Evolutionary conservation across 1,284 basidiomycete species (phyloP).

Genomic region (Moesziomyces sp.): DNA sequence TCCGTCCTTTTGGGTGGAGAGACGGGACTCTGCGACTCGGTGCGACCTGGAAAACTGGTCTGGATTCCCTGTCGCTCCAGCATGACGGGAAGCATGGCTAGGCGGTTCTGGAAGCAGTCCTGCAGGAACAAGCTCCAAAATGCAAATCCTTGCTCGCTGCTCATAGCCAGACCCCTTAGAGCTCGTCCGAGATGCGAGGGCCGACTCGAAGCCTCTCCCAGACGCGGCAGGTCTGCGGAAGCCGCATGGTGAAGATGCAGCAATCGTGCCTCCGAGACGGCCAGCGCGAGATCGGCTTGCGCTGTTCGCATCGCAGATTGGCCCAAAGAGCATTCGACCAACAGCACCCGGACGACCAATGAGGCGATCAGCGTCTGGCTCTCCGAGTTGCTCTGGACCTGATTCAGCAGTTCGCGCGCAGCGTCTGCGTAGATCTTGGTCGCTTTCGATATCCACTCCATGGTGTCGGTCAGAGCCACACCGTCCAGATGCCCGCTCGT

Average conservation of each 20-base stretch:
- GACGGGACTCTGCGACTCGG: background rate
- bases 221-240: constrained; percentile 5
- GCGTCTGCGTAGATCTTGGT: constrained; percentile 13
- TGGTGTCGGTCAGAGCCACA: background rate
- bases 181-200: constrained; percentile 18
- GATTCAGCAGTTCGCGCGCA: constrained; percentile 13
- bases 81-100: constrained; percentile 10
- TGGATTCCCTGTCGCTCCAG: constrained; percentile 23
- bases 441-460: constrained; percentile 7
- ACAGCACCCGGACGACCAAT: constrained; percentile 12
- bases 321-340: constrained; percentile 14
- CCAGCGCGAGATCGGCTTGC: constrained; percentile 13
- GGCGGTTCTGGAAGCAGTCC: constrained; percentile 30
- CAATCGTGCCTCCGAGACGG: constrained; percentile 20
- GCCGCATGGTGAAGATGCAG: constrained; percentile 13
- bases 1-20: constrained; percentile 2
- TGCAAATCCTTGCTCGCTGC: constrained; percentile 12
- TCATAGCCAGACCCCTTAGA: constrained; percentile 23
- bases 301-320: constrained; percentile 1
- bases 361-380: constrained; percentile 9
- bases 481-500: background rate
- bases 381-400: constrained; percentile 3
- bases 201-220: constrained; percentile 9
- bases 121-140: constrained; percentile 35
- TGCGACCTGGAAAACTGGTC: constrained; percentile 14